phyloP scores from a whole-genome alignment of 164 flowering plant genomes.

The Vitis amurensis region DNA sequence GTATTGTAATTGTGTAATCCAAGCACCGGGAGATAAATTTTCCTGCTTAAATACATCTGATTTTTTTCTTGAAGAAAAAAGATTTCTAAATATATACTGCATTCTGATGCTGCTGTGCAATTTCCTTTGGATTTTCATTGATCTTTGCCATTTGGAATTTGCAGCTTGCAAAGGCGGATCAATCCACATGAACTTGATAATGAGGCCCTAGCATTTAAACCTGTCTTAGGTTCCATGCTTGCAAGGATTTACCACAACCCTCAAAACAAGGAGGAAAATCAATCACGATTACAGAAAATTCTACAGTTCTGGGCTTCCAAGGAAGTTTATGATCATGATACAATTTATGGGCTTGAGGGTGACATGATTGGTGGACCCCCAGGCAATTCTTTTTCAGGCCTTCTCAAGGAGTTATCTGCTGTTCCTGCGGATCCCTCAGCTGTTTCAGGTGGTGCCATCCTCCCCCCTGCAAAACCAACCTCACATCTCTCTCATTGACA shows the following conservation, averaged over 20 bases:
- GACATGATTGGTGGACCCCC: constrained; percentile 85
- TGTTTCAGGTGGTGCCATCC: constrained; percentile 37
- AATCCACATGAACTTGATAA: constrained; percentile 80
- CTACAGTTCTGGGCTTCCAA: constrained; percentile 95
- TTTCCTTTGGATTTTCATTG: constrained; percentile 4
- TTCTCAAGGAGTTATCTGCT: constrained; percentile 44
- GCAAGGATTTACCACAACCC: constrained; percentile 90
- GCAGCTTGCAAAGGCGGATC: constrained; percentile 82
- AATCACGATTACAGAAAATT: constrained; percentile 81
- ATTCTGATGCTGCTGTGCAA: neutral
- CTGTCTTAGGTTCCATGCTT: constrained; percentile 90
- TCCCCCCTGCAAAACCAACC: neutral
- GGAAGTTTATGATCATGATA: constrained; percentile 88
- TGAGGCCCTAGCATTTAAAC: constrained; percentile 94
- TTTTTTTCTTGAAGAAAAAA: neutral
- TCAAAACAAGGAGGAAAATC: constrained; percentile 87
- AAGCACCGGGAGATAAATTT: neutral
- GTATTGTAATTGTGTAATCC: neutral
- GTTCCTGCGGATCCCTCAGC: constrained; percentile 36
- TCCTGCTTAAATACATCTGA: neutral
- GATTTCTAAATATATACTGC: too few relatives aligned
- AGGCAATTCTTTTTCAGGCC: constrained; percentile 41
- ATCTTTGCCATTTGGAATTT: constrained; percentile 15
- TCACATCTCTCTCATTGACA: neutral
- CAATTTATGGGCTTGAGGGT: constrained; percentile 64